phyloP scores from a whole-genome alignment of 495 filamentous ascomycete species.

The Aspergillus sclerotioniger region DNA sequence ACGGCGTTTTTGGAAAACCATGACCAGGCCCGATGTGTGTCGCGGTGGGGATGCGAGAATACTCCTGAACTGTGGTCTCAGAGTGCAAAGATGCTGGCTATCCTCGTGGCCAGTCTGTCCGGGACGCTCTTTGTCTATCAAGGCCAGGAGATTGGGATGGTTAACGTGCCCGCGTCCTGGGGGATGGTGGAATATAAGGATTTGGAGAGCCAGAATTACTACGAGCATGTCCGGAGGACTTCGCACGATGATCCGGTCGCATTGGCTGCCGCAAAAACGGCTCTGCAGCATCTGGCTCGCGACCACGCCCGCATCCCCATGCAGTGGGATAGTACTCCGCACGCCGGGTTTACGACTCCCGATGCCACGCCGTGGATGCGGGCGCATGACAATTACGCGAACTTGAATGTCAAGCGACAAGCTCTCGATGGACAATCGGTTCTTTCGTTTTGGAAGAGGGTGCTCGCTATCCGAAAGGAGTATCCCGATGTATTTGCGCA shows the following conservation, averaged over 20 bases:
- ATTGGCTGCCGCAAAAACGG: slow-evolving; percentile 16
- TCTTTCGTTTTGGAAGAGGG: slow-evolving; percentile 45
- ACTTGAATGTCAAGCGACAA: slow-evolving; percentile 47
- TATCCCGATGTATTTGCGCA: slow-evolving; percentile 51
- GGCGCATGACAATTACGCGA: slow-evolving; percentile 41
- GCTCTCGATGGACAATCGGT: slow-evolving; percentile 34
- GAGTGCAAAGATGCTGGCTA: slow-evolving; percentile 56
- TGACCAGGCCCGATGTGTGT: slow-evolving; percentile 57
- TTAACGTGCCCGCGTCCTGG: slow-evolving; percentile 61
- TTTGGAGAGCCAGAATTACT: slow-evolving; percentile 58
- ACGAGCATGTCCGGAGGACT: slow-evolving; percentile 27
- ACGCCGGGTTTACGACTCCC: slow-evolving; percentile 40
- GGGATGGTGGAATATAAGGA: slow-evolving; percentile 60
- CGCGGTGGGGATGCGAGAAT: slow-evolving; percentile 47
- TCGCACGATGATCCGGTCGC: slow-evolving; percentile 15
- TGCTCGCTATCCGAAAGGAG: slow-evolving; percentile 45
- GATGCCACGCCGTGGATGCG: slow-evolving; percentile 50
- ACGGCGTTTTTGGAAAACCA: slow-evolving; percentile 59
- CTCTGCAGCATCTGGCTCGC: slow-evolving; percentile 32
- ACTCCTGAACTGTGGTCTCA: slow-evolving; percentile 34
- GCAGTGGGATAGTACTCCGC: slow-evolving; percentile 54
- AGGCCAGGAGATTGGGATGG: slow-evolving; percentile 70
- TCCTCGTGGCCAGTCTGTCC: slow-evolving; percentile 51
- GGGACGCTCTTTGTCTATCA: slow-evolving; percentile 70
- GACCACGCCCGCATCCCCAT: slow-evolving; percentile 53